Evolutionary conservation across 495 filamentous ascomycete species (phyloP).

Genomic region (Acidiella bohemica): DNA sequence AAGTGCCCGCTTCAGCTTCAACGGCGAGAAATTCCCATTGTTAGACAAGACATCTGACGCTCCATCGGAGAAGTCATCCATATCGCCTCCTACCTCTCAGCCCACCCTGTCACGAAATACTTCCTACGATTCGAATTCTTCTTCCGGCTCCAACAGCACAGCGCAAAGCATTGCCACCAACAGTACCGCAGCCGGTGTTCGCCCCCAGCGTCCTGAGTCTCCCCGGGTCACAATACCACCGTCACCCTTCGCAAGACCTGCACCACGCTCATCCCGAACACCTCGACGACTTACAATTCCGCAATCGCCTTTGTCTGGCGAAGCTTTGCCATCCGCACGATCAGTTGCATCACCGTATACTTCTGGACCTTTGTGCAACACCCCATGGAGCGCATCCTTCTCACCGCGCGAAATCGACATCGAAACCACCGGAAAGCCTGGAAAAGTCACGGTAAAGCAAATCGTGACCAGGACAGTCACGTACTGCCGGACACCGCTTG

Average conservation of each 20-base stretch:
- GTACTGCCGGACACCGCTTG: constrained; percentile 34
- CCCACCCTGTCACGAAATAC: constrained; percentile 18
- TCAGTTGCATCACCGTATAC: constrained; percentile 10
- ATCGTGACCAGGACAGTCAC: constrained; percentile 67
- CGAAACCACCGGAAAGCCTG: constrained; percentile 38
- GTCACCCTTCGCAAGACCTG: constrained; percentile 39
- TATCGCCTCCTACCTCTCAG: constrained; percentile 19
- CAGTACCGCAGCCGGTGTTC: constrained; percentile 11
- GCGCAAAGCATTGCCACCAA: constrained; percentile 17
- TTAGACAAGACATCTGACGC: constrained; percentile 19
- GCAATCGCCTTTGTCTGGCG: constrained; percentile 43
- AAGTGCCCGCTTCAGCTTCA: constrained; percentile 28
- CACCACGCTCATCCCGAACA: constrained; percentile 40
- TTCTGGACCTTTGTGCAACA: constrained; percentile 12
- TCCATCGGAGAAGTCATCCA: constrained; percentile 17
- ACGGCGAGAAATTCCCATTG: constrained; percentile 24
- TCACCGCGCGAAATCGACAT: constrained; percentile 49
- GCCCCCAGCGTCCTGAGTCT: constrained; percentile 12
- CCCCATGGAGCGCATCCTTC: constrained; percentile 29
- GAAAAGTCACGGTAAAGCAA: constrained; percentile 41
- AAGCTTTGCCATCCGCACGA: constrained; percentile 13
- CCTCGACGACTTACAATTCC: constrained; percentile 41
- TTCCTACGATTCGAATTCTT: constrained; percentile 15
- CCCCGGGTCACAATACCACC: constrained; percentile 26
- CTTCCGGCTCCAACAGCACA: constrained; percentile 13